Evolutionary conservation across 352 stramenopile species (phyloP), one percentile per base, ranked within the genome.

Genomic region (Thraustochytrium sp.): DNA sequence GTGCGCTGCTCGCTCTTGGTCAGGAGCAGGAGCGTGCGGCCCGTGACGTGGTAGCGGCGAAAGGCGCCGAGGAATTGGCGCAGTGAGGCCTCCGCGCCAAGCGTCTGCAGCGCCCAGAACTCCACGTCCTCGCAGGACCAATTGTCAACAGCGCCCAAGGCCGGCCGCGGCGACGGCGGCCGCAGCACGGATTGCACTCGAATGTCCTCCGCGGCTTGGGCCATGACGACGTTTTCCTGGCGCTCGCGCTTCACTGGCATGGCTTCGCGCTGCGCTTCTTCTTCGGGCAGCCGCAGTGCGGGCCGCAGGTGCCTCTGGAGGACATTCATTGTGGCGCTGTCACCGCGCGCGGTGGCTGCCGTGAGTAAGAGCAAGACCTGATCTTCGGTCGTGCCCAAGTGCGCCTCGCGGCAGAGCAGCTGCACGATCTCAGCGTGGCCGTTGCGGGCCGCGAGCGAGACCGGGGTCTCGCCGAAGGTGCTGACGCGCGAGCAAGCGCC

Each of bases 371-470:
- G 34, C 37, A 75, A 0, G 26, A 16, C 11, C 9, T 44, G 31
- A 42, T 65, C 68, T 13, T 26, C n/a, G 23, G 8, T n/a, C 5
- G 68, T 65, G 31, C 68, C 68, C 3, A 80, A 4, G 31, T 80
- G 68, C 18, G 3, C 26, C 13, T 1, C 31, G 18, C 68, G 34
- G 26, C 48, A 80, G 11, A 87, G 75, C 3, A 85, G 82, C 18
- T 48, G 68, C 3, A 85, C 86, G 36, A 86, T 78, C 40, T 88
- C 86, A 1, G 84, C 42, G 68, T 88, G 85, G 38, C 86, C 85
- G 40, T 86, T 84, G 53, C 87, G 44, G 46, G 82, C 80, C 3
- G 86, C 86, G 49, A 61, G 63, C 31, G 88, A 74, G 11, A 88
- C 55, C 21, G 86, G 86, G 2, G 86, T 87, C 49, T 85, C 76